Percentiles rank a stretch among this genome's conserved stretches.
Evolutionary conservation across 768 basidiomycete species (phyloP).

Genomic region (Leccinum obscurum): DNA sequence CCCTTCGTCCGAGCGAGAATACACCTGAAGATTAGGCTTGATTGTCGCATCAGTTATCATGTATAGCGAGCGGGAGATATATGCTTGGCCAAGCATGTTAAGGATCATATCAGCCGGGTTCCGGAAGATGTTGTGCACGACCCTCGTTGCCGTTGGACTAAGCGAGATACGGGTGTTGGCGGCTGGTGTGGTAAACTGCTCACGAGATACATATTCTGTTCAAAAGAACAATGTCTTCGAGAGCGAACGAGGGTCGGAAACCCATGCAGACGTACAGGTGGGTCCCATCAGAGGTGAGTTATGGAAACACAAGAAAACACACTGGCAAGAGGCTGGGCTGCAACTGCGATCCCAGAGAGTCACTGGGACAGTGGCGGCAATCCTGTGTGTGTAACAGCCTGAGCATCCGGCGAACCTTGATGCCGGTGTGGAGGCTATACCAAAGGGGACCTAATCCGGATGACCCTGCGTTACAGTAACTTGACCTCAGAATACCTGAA

Average conservation of each 20-base stretch:
- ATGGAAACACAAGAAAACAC: background rate
- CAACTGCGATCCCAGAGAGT: background rate
- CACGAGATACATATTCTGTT: too few relatives aligned
- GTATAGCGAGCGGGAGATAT: background rate
- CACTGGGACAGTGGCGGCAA: too few relatives aligned
- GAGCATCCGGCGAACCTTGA: background rate
- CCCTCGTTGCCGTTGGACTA: background rate
- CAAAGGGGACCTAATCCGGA: background rate
- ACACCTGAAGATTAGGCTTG: background rate
- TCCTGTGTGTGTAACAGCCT: too few relatives aligned
- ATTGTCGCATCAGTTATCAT: background rate
- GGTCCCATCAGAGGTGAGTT: too few relatives aligned
- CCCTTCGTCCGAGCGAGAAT: background rate
- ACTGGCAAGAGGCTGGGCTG: background rate
- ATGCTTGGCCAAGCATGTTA: background rate
- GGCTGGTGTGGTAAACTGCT: background rate
- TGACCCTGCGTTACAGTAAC: too few relatives aligned
- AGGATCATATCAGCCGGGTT: background rate
- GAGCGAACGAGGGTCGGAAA: too few relatives aligned
- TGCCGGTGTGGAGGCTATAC: background rate
- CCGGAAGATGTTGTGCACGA: background rate
- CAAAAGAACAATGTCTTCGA: too few relatives aligned
- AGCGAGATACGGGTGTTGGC: background rate
- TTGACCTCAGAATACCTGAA: too few relatives aligned
- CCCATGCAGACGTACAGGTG: background rate